These are phyloP conservation scores for Plasmodium gaboni DNA, from an alignment of 169 alveolate species.

Conservation along the genomic window DNA sequence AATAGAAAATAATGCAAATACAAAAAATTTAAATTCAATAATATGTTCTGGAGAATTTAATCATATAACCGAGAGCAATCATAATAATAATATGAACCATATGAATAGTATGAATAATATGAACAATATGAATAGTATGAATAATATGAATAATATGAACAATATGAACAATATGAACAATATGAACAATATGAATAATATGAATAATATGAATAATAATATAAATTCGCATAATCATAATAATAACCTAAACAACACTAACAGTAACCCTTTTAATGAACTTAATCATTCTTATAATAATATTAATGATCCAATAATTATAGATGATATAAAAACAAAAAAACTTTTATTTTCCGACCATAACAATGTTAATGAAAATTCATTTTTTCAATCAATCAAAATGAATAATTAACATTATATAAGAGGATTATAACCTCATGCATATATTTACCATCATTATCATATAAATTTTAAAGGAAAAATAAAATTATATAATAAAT, in stretches of 20 bases:
- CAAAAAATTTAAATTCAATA: slow-evolving; percentile 10
- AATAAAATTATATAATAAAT: not conserved
- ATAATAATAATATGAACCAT: too few species aligned
- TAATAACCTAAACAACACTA: too few species aligned
- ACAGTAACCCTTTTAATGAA: not conserved
- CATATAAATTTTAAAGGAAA: not conserved
- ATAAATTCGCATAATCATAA: too few species aligned
- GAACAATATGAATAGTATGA: too few species aligned
- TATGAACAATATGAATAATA: too few species aligned
- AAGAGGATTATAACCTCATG: not conserved
- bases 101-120: too few species aligned
- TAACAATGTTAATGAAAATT: not conserved
- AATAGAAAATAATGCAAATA: slow-evolving; percentile 15
- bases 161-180: too few species aligned
- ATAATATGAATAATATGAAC: too few species aligned
- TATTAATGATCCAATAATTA: not conserved
- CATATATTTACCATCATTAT: not conserved
- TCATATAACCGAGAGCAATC: slow-evolving; percentile 6
- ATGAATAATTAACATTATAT: slow-evolving; percentile 16
- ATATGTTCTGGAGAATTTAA: not conserved
- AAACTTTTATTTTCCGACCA: slow-evolving; percentile 11
- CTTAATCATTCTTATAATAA: not conserved
- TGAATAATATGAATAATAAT: too few species aligned
- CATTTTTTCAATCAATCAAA: slow-evolving; percentile 6
- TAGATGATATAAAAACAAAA: slow-evolving; percentile 11